A percentile compares a stretch with the other conserved stretches of the same genome.
Evolutionary conservation across 176 grass and related monocot species (phyloP).

Genomic region (Zoysia japonica): DNA sequence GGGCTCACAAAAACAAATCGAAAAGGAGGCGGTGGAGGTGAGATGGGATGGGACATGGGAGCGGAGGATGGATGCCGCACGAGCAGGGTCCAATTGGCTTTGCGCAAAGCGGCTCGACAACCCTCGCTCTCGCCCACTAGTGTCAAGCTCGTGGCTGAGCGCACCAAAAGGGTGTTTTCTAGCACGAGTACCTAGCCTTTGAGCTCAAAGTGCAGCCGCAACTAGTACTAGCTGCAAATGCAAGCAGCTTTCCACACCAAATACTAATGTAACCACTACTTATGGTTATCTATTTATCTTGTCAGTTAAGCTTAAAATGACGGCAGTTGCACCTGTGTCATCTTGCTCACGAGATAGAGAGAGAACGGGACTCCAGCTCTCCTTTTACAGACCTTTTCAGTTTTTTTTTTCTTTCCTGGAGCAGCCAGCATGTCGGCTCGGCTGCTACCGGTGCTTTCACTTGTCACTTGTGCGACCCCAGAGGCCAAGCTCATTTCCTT

Average conservation of each 20-base stretch:
- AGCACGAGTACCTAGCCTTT: neutral
- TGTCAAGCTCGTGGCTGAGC: neutral
- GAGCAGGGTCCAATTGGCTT: neutral
- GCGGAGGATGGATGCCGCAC: neutral
- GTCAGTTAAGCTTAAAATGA: neutral
- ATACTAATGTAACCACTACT: neutral
- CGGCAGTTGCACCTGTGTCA: too few relatives aligned
- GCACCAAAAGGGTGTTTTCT: neutral
- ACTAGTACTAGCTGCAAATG: neutral
- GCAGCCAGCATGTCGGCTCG: slow-evolving; percentile 15
- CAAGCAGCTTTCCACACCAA: neutral
- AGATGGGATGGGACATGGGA: neutral
- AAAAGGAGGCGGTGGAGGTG: neutral
- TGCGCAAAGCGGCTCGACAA: neutral
- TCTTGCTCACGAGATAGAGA: neutral
- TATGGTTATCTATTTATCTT: neutral
- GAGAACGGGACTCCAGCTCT: neutral
- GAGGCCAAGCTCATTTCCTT: neutral
- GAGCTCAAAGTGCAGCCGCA: neutral
- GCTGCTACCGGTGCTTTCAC: neutral
- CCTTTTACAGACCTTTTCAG: neutral
- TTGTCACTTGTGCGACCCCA: neutral
- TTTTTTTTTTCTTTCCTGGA: neutral
- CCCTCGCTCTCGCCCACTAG: neutral
- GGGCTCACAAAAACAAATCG: neutral